Evolutionary conservation across 768 basidiomycete genomes (phyloP).

Genomic region (Russula olivacea): DNA sequence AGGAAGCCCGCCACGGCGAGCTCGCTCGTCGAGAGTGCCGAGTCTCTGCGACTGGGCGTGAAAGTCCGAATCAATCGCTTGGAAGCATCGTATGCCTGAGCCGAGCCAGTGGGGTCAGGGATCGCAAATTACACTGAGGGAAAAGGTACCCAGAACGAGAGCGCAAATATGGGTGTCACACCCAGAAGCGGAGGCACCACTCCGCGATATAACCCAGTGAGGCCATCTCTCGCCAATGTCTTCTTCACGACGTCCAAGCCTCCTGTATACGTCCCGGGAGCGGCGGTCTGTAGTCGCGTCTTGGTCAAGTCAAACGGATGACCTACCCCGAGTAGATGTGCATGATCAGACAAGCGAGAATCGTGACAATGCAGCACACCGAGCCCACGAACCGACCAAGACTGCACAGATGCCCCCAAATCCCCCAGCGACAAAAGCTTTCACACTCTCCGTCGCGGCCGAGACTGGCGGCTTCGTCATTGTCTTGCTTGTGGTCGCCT

Average conservation of each 20-base stretch:
- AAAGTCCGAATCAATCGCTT: constrained; percentile 74
- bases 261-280: constrained; percentile 82
- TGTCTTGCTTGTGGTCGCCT: neutral
- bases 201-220: constrained; percentile 82
- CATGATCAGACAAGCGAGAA: neutral
- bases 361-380: neutral
- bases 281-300: constrained; percentile 91
- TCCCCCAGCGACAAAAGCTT: constrained; percentile 91
- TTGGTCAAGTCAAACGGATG: constrained; percentile 98
- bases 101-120: constrained; percentile 3
- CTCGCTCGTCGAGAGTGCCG: constrained; percentile 63
- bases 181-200: constrained; percentile 91
- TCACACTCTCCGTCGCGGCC: constrained; percentile 41
- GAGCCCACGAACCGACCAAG: constrained; percentile 66
- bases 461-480: constrained; percentile 9
- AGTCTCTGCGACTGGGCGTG: constrained; percentile 71
- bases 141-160: constrained; percentile 87
- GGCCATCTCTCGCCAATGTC: constrained; percentile 84
- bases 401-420: constrained; percentile 86
- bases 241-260: constrained; percentile 92
- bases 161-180: constrained; percentile 95
- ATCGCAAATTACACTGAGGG: neutral
- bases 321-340: constrained; percentile 41
- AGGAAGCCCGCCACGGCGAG: constrained; percentile 91
- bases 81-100: constrained; percentile 86